Base-by-base conservation (phyloP, 176 grass and related monocot genomes). In the Eremochloa ophiuroides region DNA sequence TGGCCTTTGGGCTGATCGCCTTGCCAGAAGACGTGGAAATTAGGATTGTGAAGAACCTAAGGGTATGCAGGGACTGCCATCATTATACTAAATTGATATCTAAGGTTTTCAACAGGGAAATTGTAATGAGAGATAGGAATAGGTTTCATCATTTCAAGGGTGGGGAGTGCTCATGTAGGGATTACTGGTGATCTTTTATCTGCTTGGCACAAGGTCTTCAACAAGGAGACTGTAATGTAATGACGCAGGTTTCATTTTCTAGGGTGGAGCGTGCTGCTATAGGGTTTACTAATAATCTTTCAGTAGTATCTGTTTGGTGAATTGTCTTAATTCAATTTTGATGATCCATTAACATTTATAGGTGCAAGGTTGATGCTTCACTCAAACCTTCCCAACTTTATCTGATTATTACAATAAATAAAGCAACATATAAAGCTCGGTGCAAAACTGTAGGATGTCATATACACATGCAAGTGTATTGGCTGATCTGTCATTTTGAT, bases 141-240 rank as follows among this genome's bases (percentile, higher is more conserved):
- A 80, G 85, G 62, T 94, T 97, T 88, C 94, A 97, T 78, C 87
- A 94, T 87, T 97, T 97, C 78, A 92, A 87, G 80, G 62, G 86
- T 82, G 94, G 94, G n/a, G 29, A 9, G 5, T 97, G 91, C 77
- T 91, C 94, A 39, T 97, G 89, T 76, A 84, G 47, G 62, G 94
- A 91, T 78, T 93, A 89, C 53, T 91, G 94, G 91, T 93, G 78
- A 97, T 28, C 33, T 78, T 65, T 30, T 39, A 76, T 2, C 9
- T 58, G 2, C 58, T 46, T 28, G 51, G 17, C 20, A 2, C 17
- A 97, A 88, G 78, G 74, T 88, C 69, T 90, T 88, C 26, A 18
- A 84, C 28, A 90, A 87, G 70, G 81, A 94, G 82, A 88, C 94
- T 70, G 39, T 94, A 48, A n/a, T n/a, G n/a, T n/a, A n/a, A n/a